phyloP scores from a whole-genome alignment of 176 grass and related monocot genomes.

The Oryza punctata region DNA sequence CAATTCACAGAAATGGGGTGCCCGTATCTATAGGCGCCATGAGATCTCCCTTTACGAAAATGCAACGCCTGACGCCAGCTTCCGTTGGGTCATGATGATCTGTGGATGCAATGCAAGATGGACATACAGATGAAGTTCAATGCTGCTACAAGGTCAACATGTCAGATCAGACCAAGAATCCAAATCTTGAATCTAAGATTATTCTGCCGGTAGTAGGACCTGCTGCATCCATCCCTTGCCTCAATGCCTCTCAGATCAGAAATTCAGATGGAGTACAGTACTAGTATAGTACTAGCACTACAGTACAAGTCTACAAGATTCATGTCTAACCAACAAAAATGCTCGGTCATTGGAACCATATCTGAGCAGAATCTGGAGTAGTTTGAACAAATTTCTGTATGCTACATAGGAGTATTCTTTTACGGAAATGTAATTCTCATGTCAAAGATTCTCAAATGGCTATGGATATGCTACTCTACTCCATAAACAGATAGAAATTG shows the following conservation, averaged over 20 bases:
- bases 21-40: not conserved
- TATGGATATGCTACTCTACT: too few species aligned
- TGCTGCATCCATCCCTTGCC: not conserved
- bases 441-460: too few species aligned
- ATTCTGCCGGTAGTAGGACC: not conserved
- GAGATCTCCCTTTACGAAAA: not conserved
- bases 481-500: too few species aligned
- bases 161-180: constrained; percentile 23
- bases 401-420: not conserved
- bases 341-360: not conserved
- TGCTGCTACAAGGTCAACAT: not conserved
- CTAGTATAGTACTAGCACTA: too few species aligned
- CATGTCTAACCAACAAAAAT: not conserved
- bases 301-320: not conserved
- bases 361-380: not conserved
- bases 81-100: not conserved
- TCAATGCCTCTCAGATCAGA: too few species aligned
- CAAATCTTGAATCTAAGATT: not conserved
- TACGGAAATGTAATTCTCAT: not conserved
- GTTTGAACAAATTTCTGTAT: not conserved
- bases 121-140: not conserved
- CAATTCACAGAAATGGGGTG: not conserved
- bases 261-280: not conserved
- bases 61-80: not conserved
- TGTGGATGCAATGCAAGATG: not conserved